Evolutionary conservation across 1,284 basidiomycete species (phyloP).

Genomic region (Marasmius sp.): DNA sequence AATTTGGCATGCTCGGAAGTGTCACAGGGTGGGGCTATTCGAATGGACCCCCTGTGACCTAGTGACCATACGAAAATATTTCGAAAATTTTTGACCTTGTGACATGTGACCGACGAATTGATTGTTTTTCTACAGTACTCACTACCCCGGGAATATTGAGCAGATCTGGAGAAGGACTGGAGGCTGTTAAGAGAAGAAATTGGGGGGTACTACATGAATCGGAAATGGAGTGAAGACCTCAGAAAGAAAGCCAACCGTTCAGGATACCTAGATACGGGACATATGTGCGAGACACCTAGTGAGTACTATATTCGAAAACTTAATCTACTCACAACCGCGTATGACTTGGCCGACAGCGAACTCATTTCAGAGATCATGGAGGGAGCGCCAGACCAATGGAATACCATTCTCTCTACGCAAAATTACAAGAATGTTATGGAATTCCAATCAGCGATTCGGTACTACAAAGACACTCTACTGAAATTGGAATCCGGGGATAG

Average conservation of each 20-base stretch:
- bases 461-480: not conserved
- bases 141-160: not conserved
- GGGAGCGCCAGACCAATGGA: conserved; percentile 17
- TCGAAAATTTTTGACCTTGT: too few relatives aligned
- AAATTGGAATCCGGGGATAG: not conserved
- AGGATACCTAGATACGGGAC: conserved; percentile 20
- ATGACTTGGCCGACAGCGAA: conserved; percentile 16
- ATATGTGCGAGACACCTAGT: conserved; percentile 19
- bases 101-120: too few relatives aligned
- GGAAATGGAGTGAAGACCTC: not conserved
- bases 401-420: conserved; percentile 14
- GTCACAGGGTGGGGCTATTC: too few relatives aligned
- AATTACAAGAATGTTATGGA: not conserved
- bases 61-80: too few relatives aligned
- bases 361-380: conserved; percentile 29
- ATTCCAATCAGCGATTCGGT: not conserved
- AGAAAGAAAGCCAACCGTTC: not conserved
- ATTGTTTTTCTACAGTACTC: too few relatives aligned
- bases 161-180: not conserved
- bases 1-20: too few relatives aligned
- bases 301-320: conserved; percentile 28
- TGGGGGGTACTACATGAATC: not conserved
- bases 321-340: conserved; percentile 18
- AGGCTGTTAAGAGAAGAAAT: too few relatives aligned
- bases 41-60: too few relatives aligned